Conservation (phyloP, 2,329 filamentous ascomycete species). For the Pseudogymnoascus sp. region DNA sequence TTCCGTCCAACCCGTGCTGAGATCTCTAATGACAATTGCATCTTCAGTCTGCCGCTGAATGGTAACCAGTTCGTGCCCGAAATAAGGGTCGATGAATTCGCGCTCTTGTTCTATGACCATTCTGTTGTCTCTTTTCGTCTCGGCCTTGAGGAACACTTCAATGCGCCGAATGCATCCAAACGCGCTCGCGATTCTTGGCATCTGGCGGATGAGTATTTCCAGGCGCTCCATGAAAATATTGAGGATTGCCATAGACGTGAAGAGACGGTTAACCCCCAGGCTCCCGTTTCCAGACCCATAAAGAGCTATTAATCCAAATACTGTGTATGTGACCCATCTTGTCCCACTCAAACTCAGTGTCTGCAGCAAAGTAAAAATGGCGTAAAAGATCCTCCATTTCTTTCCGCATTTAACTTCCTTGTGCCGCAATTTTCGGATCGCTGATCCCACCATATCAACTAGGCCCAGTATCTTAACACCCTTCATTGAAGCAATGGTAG, state of each 20-base stretch:
- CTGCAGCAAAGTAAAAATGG: background rate
- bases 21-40: background rate
- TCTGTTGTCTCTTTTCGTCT: background rate
- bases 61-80: background rate
- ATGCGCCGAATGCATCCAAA: background rate
- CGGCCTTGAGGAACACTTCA: background rate
- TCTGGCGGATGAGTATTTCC: constrained; percentile 7
- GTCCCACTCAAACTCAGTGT: background rate
- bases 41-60: background rate
- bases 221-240: constrained; percentile 8
- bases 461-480: constrained; percentile 40
- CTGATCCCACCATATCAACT: constrained; percentile 25
- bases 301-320: background rate
- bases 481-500: constrained; percentile 37
- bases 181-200: background rate
- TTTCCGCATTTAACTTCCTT: constrained; percentile 2
- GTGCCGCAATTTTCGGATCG: background rate
- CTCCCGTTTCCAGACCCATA: background rate
- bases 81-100: background rate
- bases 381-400: constrained; percentile 1
- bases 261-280: background rate
- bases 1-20: constrained; percentile 10
- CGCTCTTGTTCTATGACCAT: background rate
- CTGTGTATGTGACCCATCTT: constrained; percentile 6
- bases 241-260: constrained; percentile 4